Conservation (phyloP, 495 filamentous ascomycete species). For the Zalerion maritima region DNA sequence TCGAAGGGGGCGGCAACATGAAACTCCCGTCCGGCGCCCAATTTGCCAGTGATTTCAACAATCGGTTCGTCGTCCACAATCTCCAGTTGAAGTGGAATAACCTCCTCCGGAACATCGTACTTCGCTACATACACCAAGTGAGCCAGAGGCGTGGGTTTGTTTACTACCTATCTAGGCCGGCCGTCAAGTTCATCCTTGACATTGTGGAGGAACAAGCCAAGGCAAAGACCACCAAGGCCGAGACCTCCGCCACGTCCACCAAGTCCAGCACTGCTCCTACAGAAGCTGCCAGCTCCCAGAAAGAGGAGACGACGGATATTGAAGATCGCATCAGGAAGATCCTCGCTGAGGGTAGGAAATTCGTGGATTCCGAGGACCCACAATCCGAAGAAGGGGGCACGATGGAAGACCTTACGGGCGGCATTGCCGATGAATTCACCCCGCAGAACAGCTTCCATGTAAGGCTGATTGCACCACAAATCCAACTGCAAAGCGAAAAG, state of each 20-base stretch:
- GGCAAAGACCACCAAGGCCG: slow-evolving; percentile 32
- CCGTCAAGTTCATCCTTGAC: slow-evolving; percentile 95
- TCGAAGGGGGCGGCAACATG: slow-evolving; percentile 23
- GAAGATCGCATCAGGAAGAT: slow-evolving; percentile 81
- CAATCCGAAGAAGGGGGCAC: slow-evolving; percentile 22
- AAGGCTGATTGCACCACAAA: slow-evolving; percentile 89
- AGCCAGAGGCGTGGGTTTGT: slow-evolving; percentile 92
- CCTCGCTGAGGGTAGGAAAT: slow-evolving; percentile 69
- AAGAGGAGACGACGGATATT: slow-evolving; percentile 48
- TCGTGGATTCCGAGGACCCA: slow-evolving; percentile 58
- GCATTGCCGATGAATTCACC: slow-evolving; percentile 80
- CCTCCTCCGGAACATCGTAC: slow-evolving; percentile 81
- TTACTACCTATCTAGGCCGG: slow-evolving; percentile 90
- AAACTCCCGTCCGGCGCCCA: slow-evolving; percentile 43
- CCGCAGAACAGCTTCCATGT: slow-evolving; percentile 88
- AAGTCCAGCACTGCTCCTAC: slow-evolving; percentile 19
- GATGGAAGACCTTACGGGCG: slow-evolving; percentile 49
- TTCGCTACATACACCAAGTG: slow-evolving; percentile 94
- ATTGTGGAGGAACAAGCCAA: slow-evolving; percentile 89
- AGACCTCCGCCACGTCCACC: slow-evolving; percentile 20
- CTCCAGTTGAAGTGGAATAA: slow-evolving; percentile 98
- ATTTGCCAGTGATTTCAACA: slow-evolving; percentile 86
- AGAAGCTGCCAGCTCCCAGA: slow-evolving; percentile 24
- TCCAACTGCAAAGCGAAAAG: slow-evolving; percentile 96
- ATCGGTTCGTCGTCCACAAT: slow-evolving; percentile 95